These are phyloP conservation scores for Saitoella complicata DNA, from an alignment of 805 yeast genomes.

Conservation along the genomic window DNA sequence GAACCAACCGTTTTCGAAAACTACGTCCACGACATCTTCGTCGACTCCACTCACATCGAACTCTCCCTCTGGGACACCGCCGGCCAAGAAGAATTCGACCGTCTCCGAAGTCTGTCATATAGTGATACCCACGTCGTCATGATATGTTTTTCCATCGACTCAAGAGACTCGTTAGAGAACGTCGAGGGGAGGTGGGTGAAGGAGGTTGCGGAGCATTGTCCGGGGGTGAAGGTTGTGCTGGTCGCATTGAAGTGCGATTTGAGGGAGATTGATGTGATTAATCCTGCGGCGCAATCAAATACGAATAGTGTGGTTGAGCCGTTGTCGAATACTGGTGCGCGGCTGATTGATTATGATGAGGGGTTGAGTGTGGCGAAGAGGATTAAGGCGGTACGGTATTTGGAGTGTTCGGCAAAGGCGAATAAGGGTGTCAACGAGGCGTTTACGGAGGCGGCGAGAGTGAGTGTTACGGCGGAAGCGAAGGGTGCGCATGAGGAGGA, in stretches of 20 bases:
- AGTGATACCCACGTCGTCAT: constrained; percentile 94
- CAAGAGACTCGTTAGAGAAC: constrained; percentile 84
- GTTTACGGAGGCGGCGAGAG: constrained; percentile 95
- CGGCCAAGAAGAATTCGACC: constrained; percentile 95
- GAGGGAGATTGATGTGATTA: constrained; percentile 45
- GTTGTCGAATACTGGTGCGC: constrained; percentile 18
- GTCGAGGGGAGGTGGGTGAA: constrained; percentile 95
- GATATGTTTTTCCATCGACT: constrained; percentile 92
- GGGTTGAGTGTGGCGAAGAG: constrained; percentile 84
- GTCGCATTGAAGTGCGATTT: constrained; percentile 93
- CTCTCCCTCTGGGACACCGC: constrained; percentile 97
- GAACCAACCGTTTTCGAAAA: constrained; percentile 97
- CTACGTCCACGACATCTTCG: constrained; percentile 91
- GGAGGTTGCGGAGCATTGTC: constrained; percentile 92
- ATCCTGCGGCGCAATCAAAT: constrained; percentile 3
- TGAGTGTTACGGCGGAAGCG: constrained; percentile 80
- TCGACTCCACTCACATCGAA: constrained; percentile 85
- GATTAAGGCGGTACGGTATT: constrained; percentile 84
- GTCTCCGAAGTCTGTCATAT: constrained; percentile 80
- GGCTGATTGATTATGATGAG: constrained; percentile 72
- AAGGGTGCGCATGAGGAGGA: constrained; percentile 34
- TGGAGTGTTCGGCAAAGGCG: constrained; percentile 93
- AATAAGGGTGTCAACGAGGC: constrained; percentile 99
- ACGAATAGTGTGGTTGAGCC: constrained; percentile 18
- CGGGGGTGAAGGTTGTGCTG: constrained; percentile 81